A percentile compares a stretch with the other conserved stretches of the same genome.
Conservation (phyloP, 345 rosid genomes). For the Clarkia xantiana region DNA sequence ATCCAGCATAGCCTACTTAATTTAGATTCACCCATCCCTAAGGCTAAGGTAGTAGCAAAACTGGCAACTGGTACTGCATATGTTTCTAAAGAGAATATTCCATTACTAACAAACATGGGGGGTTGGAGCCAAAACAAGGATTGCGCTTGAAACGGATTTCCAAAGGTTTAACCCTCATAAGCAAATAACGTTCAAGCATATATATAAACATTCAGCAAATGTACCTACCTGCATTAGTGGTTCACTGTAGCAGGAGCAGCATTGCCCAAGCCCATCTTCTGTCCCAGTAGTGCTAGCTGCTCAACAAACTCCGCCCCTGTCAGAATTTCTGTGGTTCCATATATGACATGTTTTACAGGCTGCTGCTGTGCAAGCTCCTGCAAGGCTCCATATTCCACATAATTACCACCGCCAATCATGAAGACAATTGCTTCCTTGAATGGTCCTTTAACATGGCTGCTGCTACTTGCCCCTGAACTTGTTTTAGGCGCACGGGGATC, state of each 20-base stretch:
- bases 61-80: no score
- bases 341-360: slow-evolving; percentile 68
- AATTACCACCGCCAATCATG: slow-evolving; percentile 97
- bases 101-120: no score
- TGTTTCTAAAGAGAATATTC: no score
- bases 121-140: no score
- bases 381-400: slow-evolving; percentile 85
- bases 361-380: slow-evolving; percentile 74
- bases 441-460: slow-evolving; percentile 72
- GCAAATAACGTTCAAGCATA: no score
- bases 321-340: slow-evolving; percentile 89
- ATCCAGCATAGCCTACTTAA: no score
- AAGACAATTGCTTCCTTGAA: slow-evolving; percentile 93
- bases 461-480: slow-evolving; percentile 37
- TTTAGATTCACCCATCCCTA: no score
- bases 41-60: no score
- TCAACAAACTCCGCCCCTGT: slow-evolving; percentile 84
- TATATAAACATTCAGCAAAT: background rate
- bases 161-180: no score
- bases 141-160: no score
- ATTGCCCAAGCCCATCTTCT: slow-evolving; percentile 87
- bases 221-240: background rate
- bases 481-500: slow-evolving; percentile 97
- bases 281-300: slow-evolving; percentile 74
- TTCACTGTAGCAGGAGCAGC: slow-evolving; percentile 15